Evolutionary conservation across 2,329 filamentous ascomycete genomes (phyloP), one percentile per base, ranked within the genome.

Genomic region (Aspergillus sp.): DNA sequence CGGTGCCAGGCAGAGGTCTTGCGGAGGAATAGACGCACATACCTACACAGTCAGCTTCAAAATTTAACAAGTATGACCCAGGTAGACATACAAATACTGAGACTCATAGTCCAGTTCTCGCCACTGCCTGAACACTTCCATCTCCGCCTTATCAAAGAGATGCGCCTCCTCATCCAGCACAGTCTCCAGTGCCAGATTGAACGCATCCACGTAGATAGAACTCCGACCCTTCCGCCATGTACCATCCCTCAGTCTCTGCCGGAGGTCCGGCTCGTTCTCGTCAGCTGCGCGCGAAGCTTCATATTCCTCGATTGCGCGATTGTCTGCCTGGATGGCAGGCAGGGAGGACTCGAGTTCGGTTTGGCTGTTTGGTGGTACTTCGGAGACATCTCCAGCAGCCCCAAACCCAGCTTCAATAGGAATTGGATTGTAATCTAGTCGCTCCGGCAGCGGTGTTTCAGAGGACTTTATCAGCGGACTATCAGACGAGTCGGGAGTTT

Each of bases 181-280:
- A 0, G 91, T 96, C 61, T 94, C 88, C 52, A 99, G 80, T 2
- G 94, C 92, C 13, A 98, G 81, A 70, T 96, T 96, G 81, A 99
- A 99, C 0, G 95, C 95, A 77, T 99, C 95, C 17, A 97, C 92
- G 70, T 99, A 99, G 58, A 99, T 91, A 1, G 93, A 98, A 70
- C 88, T 96, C 73, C 87, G 88, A 0, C 92, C 91, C 69, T 83
- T 86, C 4, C 87, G 77, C 91, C 91, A 96, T 61, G 79, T 84
- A 54, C 80, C 81, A 54, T 86, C 78, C 59, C 82, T 82, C 13
- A 89, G 71, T 7, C 84, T 80, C 39, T 81, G 78, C 63, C 83
- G 81, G 5, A 81, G 70, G 62, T 75, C 70, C 36, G 70, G 69
- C 8, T 80, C 71, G 8, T 72, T 70, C n/a, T 62, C 51, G 62